A percentile compares a stretch with the other conserved stretches of the same genome.
These are phyloP conservation scores for Fusarium mundagurra DNA, from an alignment of 2,329 filamentous ascomycete genomes.

Conservation along the genomic window DNA sequence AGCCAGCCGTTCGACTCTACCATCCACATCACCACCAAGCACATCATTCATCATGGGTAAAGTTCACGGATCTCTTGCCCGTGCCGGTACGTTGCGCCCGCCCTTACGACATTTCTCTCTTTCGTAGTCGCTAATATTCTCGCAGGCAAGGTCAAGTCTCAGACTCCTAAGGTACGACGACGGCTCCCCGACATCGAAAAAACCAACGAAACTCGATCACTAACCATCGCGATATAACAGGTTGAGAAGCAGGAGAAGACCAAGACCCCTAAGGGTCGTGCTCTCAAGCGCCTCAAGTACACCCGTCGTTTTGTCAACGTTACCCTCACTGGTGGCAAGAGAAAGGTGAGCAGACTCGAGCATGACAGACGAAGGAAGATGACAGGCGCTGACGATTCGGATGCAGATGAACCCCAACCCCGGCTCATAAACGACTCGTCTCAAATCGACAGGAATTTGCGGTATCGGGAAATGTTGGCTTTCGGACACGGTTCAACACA, in stretches of 20 bases:
- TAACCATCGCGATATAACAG: slow-evolving; percentile 55
- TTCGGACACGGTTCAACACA: slow-evolving; percentile 44
- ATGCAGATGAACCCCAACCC: slow-evolving; percentile 90
- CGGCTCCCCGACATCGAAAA: slow-evolving; percentile 31
- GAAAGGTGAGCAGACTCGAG: slow-evolving; percentile 75
- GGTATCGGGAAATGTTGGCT: slow-evolving; percentile 45
- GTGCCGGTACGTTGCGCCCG: slow-evolving; percentile 66
- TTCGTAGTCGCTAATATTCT: slow-evolving; percentile 60
- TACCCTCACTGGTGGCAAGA: slow-evolving; percentile 96
- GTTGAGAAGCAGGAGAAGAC: slow-evolving; percentile 94
- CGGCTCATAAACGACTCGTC: slow-evolving; percentile 64
- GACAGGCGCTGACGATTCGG: slow-evolving; percentile 38
- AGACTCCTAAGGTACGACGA: slow-evolving; percentile 84
- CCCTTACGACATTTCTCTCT: slow-evolving; percentile 10
- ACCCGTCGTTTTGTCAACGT: slow-evolving; percentile 99
- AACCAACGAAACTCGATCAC: slow-evolving; percentile 44
- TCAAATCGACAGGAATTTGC: slow-evolving; percentile 38
- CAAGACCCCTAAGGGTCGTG: slow-evolving; percentile 96
- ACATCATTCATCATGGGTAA: slow-evolving; percentile 78
- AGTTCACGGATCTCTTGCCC: slow-evolving; percentile 92
- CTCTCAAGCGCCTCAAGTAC: slow-evolving; percentile 96
- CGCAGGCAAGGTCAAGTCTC: slow-evolving; percentile 97
- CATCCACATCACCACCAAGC: slow-evolving; percentile 50
- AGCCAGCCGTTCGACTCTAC: slow-evolving; percentile 43
- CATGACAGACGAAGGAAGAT: too few species aligned